Conservation (phyloP, 2,329 filamentous ascomycete genomes). For the Aureobasidium mangrovei region DNA sequence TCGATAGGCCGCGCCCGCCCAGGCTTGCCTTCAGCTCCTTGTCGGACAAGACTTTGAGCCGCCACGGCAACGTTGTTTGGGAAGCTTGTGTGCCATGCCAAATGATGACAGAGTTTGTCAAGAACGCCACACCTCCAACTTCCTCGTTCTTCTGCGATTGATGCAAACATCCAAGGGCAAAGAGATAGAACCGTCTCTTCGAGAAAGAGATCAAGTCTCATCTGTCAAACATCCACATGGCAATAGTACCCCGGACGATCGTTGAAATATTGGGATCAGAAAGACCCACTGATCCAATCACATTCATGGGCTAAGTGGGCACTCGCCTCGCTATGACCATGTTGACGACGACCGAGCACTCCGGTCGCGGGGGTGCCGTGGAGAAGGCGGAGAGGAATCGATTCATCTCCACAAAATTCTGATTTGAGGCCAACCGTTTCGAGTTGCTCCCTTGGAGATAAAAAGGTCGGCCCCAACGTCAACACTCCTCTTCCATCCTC, state of each 20-base stretch:
- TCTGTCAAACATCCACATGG: not conserved
- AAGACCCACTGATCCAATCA: not conserved
- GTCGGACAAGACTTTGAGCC: not conserved
- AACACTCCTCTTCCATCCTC: not conserved
- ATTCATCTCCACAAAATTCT: slow-evolving; percentile 10
- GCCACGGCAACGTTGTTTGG: slow-evolving; percentile 1
- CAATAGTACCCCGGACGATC: slow-evolving; percentile 2
- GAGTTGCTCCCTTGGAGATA: slow-evolving; percentile 6
- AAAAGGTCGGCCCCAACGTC: not conserved
- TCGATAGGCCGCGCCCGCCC: not conserved
- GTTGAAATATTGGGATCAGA: not conserved
- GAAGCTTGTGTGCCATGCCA: slow-evolving; percentile 1
- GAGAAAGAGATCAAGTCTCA: not conserved
- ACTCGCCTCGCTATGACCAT: not conserved
- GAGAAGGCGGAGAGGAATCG: slow-evolving; percentile 5
- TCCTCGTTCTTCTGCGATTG: not conserved
- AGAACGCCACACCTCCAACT: not conserved
- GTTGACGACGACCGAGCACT: not conserved
- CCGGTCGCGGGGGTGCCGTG: not conserved
- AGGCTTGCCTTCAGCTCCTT: not conserved
- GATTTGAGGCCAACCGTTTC: slow-evolving; percentile 13
- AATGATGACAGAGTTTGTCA: not conserved
- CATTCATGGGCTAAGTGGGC: slow-evolving; percentile 1
- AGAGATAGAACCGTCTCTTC: not conserved
- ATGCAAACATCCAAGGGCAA: not conserved